A percentile compares a stretch with the other conserved stretches of the same genome.
Evolutionary conservation across 257 asterid species (phyloP).

Genomic region (Nyctanthes arbortristis): DNA sequence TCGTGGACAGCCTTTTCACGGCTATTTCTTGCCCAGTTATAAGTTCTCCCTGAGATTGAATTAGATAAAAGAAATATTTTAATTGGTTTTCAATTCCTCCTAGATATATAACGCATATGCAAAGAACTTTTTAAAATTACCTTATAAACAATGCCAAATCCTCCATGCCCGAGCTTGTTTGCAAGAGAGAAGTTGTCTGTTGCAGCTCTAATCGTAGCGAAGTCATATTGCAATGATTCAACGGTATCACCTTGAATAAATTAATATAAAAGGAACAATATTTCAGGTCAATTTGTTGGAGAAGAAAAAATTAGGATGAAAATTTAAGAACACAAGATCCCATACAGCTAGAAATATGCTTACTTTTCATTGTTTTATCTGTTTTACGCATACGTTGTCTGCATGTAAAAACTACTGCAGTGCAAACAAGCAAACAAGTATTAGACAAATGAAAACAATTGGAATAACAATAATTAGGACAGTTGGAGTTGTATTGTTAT

Average conservation of each 20-base stretch:
- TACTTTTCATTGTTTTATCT: slow-evolving; percentile 2
- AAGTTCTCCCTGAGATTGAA: no score
- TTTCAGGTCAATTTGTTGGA: not conserved
- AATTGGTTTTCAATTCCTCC: no score
- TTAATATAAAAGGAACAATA: not conserved
- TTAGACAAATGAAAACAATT: slow-evolving; percentile 2
- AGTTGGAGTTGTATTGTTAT: slow-evolving; percentile 8
- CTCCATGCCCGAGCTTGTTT: slow-evolving; percentile 44
- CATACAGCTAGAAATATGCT: no score
- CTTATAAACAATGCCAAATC: slow-evolving; percentile 39
- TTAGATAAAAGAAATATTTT: no score
- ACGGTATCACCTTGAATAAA: slow-evolving; percentile 11
- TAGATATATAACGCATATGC: no score
- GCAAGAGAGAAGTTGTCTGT: no score
- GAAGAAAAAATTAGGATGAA: not conserved
- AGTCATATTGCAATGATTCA: no score
- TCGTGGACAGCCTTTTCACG: slow-evolving; percentile 25
- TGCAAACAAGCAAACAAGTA: slow-evolving; percentile 20
- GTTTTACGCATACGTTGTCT: slow-evolving; percentile 13
- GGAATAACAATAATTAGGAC: slow-evolving; percentile 22
- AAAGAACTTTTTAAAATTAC: no score
- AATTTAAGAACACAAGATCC: no score
- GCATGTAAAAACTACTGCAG: slow-evolving; percentile 10
- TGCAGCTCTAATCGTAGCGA: no score
- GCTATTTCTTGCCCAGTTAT: slow-evolving; percentile 23